These are phyloP conservation scores for Medicago lupulina DNA, from an alignment of 306 rosid genomes.

Conservation along the genomic window DNA sequence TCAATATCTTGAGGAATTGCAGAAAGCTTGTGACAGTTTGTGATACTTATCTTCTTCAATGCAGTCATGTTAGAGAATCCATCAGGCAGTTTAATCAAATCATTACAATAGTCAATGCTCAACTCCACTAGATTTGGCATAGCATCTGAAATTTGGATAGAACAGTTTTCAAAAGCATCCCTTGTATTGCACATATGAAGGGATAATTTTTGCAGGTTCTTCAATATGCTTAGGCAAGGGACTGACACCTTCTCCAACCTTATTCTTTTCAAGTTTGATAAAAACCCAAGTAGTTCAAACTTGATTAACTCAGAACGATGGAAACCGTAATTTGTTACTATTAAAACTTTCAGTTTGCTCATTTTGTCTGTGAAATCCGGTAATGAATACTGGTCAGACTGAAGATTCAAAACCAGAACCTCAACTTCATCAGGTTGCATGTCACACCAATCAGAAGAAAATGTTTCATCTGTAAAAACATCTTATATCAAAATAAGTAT, in stretches of 20 bases:
- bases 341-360: conserved; percentile 59
- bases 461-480: conserved; percentile 59
- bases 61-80: conserved; percentile 38
- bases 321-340: conserved; percentile 57
- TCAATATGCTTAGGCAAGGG: conserved; percentile 44
- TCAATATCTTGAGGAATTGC: conserved; percentile 46
- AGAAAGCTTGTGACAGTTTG: conserved; percentile 51
- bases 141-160: conserved; percentile 41
- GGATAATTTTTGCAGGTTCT: conserved; percentile 49
- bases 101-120: conserved; percentile 56
- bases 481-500: not conserved
- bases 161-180: conserved; percentile 37
- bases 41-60: conserved; percentile 52
- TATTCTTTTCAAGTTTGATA: conserved; percentile 57
- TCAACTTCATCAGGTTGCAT: conserved; percentile 56
- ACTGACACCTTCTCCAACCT: conserved; percentile 58
- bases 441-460: conserved; percentile 56
- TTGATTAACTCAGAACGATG: conserved; percentile 48
- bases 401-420: conserved; percentile 65
- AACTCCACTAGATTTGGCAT: conserved; percentile 54
- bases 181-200: conserved; percentile 52
- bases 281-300: conserved; percentile 47
- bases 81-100: conserved; percentile 48
- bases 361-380: conserved; percentile 55
- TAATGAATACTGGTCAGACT: conserved; percentile 48